phyloP scores from a whole-genome alignment of 805 yeast species.

The Candida chilensis region DNA sequence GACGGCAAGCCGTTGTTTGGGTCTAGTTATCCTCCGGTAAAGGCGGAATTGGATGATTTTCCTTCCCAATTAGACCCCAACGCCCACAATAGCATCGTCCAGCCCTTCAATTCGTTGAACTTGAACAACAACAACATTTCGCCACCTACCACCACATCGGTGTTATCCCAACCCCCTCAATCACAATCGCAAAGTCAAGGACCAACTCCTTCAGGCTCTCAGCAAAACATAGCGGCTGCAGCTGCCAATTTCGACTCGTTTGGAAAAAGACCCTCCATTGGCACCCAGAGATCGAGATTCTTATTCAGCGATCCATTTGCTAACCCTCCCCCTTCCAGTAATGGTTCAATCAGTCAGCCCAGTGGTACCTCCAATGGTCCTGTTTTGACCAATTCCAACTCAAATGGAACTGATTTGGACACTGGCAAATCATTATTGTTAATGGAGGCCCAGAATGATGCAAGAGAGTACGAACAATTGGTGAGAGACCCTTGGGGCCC shows the following conservation, averaged over 20 bases:
- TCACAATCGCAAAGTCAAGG: slow-evolving; percentile 1
- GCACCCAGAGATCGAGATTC: slow-evolving; percentile 57
- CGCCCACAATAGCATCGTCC: slow-evolving; percentile 2
- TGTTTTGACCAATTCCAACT: slow-evolving; percentile 5
- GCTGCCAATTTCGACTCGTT: too few relatives aligned
- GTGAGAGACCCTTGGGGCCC: slow-evolving; percentile 37
- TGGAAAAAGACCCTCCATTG: slow-evolving; percentile 44
- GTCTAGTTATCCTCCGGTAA: slow-evolving; percentile 20
- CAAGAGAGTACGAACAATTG: slow-evolving; percentile 34
- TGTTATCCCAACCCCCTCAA: slow-evolving; percentile 2
- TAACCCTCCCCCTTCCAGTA: slow-evolving; percentile 1
- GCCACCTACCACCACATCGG: slow-evolving; percentile 1
- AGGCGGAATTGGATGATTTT: slow-evolving; percentile 20
- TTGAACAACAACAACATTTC: slow-evolving; percentile 6
- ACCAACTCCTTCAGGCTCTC: slow-evolving; percentile 3
- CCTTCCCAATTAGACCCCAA: slow-evolving; percentile 7
- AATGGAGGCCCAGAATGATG: slow-evolving; percentile 37
- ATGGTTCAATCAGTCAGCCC: slow-evolving; percentile 7
- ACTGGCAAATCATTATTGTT: slow-evolving; percentile 32
- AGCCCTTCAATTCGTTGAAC: slow-evolving; percentile 16
- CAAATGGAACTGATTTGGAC: slow-evolving; percentile 17
- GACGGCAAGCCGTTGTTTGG: slow-evolving; percentile 32
- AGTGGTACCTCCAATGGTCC: slow-evolving; percentile 13
- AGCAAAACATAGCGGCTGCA: too few relatives aligned
- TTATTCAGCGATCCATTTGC: slow-evolving; percentile 58